Percentiles rank a stretch among this genome's conserved stretches.
phyloP scores from a whole-genome alignment of 1,139 yeast species.

The Suhomyces bokatorum region DNA sequence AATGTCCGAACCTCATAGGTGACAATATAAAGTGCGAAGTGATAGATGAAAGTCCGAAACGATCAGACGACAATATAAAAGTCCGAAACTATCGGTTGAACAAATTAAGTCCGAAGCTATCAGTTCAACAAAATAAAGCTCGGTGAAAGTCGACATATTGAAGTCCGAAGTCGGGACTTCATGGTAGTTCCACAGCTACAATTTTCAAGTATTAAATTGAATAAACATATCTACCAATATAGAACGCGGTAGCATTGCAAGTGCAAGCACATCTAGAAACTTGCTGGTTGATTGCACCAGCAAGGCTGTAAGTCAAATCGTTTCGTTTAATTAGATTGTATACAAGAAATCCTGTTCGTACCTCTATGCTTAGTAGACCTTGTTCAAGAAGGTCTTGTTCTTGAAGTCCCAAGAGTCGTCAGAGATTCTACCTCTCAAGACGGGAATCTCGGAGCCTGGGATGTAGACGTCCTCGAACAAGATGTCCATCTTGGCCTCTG shows the following conservation, averaged over 20 bases:
- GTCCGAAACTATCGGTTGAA: neutral
- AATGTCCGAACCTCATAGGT: neutral
- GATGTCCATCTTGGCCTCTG: slow-evolving; percentile 92
- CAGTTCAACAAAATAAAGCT: too few relatives aligned
- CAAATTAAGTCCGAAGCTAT: neutral
- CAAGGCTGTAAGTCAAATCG: neutral
- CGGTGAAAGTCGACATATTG: too few relatives aligned
- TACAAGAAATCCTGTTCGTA: slow-evolving; percentile 2
- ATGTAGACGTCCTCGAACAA: slow-evolving; percentile 96
- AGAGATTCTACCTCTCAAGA: slow-evolving; percentile 93
- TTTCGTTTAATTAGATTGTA: slow-evolving; percentile 2
- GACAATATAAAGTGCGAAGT: too few relatives aligned
- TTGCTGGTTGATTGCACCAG: neutral
- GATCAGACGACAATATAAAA: too few relatives aligned
- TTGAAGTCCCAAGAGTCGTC: slow-evolving; percentile 88
- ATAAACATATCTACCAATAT: neutral
- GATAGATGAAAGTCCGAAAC: too few relatives aligned
- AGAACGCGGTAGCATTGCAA: too few relatives aligned
- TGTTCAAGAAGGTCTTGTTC: slow-evolving; percentile 67
- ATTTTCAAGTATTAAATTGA: neutral
- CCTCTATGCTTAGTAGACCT: slow-evolving; percentile 39
- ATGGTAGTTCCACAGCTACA: too few relatives aligned
- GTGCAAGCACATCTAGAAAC: neutral
- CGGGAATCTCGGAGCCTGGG: slow-evolving; percentile 90
- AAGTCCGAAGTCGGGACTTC: neutral